These are phyloP conservation scores for Scheffersomyces insectosa DNA, from an alignment of 1,139 yeast species.

Conservation along the genomic window DNA sequence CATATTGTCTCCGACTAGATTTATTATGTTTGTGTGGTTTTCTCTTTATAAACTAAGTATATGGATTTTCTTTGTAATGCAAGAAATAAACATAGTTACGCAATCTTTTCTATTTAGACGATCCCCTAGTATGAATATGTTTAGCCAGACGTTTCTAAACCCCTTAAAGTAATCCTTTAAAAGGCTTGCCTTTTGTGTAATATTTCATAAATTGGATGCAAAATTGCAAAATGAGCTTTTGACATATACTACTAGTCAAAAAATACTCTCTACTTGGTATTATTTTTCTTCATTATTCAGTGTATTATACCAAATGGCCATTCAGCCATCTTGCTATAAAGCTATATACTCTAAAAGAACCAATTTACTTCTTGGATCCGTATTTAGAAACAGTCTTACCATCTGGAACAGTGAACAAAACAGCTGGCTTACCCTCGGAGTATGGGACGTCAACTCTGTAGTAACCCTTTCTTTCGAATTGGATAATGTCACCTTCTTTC, in stretches of 20 bases:
- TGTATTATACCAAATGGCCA: background rate
- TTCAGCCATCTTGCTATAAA: background rate
- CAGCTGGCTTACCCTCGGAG: conserved; percentile 61
- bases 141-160: too few relatives aligned
- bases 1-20: too few relatives aligned
- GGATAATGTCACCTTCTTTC: conserved; percentile 85
- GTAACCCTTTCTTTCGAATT: conserved; percentile 97
- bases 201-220: background rate
- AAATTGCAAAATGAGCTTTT: background rate
- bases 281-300: background rate
- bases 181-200: background rate
- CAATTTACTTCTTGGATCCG: conserved; percentile 54
- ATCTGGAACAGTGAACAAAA: conserved; percentile 93
- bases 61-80: too few relatives aligned
- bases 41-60: too few relatives aligned
- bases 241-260: too few relatives aligned
- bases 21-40: too few relatives aligned
- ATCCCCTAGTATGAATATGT: too few relatives aligned
- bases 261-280: background rate
- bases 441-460: conserved; percentile 75
- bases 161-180: too few relatives aligned
- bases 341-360: background rate
- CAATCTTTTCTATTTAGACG: too few relatives aligned
- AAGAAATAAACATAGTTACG: too few relatives aligned
- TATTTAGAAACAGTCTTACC: conserved; percentile 87